Percentiles rank a stretch among this genome's conserved stretches.
These are phyloP conservation scores for Fusarium paranaense DNA, from an alignment of 2,329 filamentous ascomycete genomes.

Conservation along the genomic window DNA sequence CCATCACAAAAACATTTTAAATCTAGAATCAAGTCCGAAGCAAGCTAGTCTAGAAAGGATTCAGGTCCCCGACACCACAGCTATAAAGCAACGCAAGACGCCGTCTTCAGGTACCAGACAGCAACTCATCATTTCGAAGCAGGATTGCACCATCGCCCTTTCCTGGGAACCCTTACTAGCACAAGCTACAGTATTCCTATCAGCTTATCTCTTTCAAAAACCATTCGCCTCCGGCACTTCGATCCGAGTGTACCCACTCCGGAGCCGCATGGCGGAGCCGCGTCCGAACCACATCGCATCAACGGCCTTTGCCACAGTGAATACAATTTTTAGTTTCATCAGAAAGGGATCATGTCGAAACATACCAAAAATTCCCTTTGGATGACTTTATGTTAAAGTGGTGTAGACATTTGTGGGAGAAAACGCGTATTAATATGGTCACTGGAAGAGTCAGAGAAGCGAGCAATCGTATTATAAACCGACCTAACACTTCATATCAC, in stretches of 20 bases:
- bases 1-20: neutral
- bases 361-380: too few species aligned
- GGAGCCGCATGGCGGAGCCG: conserved; percentile 22
- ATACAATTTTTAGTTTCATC: neutral
- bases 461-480: neutral
- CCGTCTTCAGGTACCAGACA: neutral
- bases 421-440: neutral
- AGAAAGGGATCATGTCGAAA: neutral
- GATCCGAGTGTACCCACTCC: conserved; percentile 9
- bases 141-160: neutral
- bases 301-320: neutral
- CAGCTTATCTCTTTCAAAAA: neutral
- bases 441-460: neutral
- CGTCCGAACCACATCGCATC: neutral
- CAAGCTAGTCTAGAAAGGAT: neutral
- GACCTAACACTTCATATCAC: neutral
- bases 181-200: neutral
- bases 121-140: neutral
- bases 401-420: neutral
- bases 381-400: too few species aligned
- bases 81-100: neutral
- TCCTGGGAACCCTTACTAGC: neutral
- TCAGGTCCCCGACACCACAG: neutral
- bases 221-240: neutral
- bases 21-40: neutral